Evolutionary conservation across 163 green algal species (phyloP), one percentile per base, ranked within the genome.

Genomic region (Scenedesmus sp.): DNA sequence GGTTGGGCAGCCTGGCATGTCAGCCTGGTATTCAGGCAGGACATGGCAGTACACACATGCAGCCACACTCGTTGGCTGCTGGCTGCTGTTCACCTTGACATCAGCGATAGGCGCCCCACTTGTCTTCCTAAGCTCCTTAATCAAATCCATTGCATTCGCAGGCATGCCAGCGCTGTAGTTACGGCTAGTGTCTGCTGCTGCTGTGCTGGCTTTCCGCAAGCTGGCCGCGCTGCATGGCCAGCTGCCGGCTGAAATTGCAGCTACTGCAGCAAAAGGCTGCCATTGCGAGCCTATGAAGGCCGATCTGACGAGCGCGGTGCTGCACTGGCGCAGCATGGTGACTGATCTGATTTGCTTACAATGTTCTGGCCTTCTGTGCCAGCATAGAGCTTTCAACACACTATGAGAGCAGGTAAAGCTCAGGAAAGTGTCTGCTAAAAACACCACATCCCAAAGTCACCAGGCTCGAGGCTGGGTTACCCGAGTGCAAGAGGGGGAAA

Each of bases 41-140:
- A 70, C 22, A 33, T 9, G 22, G 59, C 20, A 33, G 49, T 70
- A 76, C 61, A 76, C 30, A 40, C 61, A 76, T 56, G 12, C 61
- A 76, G 61, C 20, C 16, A 9, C 4, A 76, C 37, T 9, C 15
- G 4, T 9, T 20, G 40, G 61, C 65, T 76, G 65, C 59, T 35
- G 76, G 37, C 78, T 22, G 16, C 42, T 0, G 9, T 35, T 9
- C 12, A 92, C 88, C 89, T 92, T 92, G 30, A 92, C 89, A 56
- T 92, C 89, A 6, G 70, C 20, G 51, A 99, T 98, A 2, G 96
- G 96, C 0, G 97, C 96, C 13, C 96, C 96, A 42, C 93, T 98
- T 2, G 76, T 92, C 49, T 97, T 96, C 0, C 97, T 91, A 37
- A 99, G 92, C 37, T 96, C 88, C 82, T 98, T 98, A 68, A 99